Evolutionary conservation across 2,329 filamentous ascomycete species (phyloP), one percentile per base, ranked within the genome.

Genomic region (Zasmidium citrigriseum): DNA sequence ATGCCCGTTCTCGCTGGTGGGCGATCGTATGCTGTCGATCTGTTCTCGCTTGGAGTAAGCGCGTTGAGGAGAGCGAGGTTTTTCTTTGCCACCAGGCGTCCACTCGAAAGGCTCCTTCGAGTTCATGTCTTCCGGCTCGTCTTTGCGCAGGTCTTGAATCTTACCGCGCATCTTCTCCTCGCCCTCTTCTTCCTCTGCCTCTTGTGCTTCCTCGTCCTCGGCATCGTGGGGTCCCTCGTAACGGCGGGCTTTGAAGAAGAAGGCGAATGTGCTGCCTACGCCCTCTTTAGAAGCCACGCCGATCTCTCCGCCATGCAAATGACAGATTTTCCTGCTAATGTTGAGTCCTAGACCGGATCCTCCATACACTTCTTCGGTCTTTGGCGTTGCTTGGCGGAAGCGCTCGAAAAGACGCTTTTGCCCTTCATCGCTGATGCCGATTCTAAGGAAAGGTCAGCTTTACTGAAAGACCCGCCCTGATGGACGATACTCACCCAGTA

Each of bases 261-360:
- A 80, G 1, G 73, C 76, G 58, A 80, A 80, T 0, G 75, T 78
- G 11, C 72, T 75, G 11, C 71, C 71, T 27, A 72, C 56, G 1
- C 73, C 75, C 5, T 71, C 63, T 3, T 63, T 58, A 3, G 76
- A 77, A 2, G 68, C 70, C 12, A 79, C 77, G 2, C 78, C 77
- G 47, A 80, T 79, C 41, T 79, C 76, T 4, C 78, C 78, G 22
- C 78, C 78, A 45, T 73, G 71, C 1, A 71, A 52, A 55, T 80
- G 77, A 12, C 76, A 75, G 18, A 80, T 69, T 49, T 79, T 74
- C 16, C 77, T 72, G 7, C 75, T 76, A 50, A 80, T 80, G 59
- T 78, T 79, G 0, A 80, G 68, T 0, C 78, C 78, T 1, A 79
- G 66, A 0, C 77, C 77, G 21, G 73, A 76, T 14, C 77, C 77